These are phyloP conservation scores for Lumnitzera racemosa DNA, from an alignment of 345 rosid genomes.

Conservation along the genomic window DNA sequence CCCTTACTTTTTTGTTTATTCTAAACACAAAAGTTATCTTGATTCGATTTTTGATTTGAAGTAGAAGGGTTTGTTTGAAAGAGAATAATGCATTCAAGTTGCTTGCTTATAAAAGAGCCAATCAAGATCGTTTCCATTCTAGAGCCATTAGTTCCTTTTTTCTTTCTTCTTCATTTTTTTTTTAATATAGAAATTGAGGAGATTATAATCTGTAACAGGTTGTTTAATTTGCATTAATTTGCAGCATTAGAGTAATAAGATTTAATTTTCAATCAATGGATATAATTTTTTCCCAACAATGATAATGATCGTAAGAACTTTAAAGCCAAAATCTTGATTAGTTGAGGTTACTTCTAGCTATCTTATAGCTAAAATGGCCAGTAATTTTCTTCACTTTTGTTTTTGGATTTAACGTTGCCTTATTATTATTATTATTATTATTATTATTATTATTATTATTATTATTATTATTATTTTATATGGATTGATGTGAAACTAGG, in stretches of 20 bases:
- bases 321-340: conserved; percentile 77
- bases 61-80: too few relatives aligned
- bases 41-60: too few relatives aligned
- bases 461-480: neutral
- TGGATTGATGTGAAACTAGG: too few relatives aligned
- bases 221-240: neutral
- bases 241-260: neutral
- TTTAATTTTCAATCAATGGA: neutral
- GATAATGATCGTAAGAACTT: conserved; percentile 95
- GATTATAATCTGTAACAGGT: neutral
- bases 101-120: conserved; percentile 94
- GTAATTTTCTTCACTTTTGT: conserved; percentile 15
- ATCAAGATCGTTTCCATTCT: conserved; percentile 97
- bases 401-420: neutral
- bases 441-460: neutral
- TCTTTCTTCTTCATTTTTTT: neutral
- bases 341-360: conserved; percentile 63
- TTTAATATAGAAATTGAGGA: neutral
- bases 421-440: neutral
- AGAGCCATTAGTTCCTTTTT: conserved; percentile 78
- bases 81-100: conserved; percentile 75
- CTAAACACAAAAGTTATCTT: too few relatives aligned
- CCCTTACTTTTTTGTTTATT: too few relatives aligned
- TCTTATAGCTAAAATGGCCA: conserved; percentile 91
- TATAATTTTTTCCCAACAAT: conserved; percentile 92